These are phyloP conservation scores for Neopestalotiopsis rosae DNA, from an alignment of 2,329 filamentous ascomycete genomes.

Conservation along the genomic window DNA sequence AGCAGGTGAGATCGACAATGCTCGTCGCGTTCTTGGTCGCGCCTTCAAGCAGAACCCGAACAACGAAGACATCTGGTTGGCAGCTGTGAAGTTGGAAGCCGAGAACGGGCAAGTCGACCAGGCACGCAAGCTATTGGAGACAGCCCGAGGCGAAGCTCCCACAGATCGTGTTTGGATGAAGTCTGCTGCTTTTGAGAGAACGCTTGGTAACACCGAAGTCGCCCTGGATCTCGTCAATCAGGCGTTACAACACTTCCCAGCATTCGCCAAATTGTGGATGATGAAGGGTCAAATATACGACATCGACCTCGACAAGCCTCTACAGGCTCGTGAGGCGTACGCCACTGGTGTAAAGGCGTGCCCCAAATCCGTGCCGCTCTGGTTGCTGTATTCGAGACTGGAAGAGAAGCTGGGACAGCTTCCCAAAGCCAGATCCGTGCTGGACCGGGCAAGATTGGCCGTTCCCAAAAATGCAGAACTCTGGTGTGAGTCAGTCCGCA, in stretches of 20 bases:
- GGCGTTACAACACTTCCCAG: slow-evolving; percentile 84
- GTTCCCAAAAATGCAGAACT: slow-evolving; percentile 84
- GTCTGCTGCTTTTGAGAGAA: slow-evolving; percentile 90
- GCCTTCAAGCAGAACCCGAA: slow-evolving; percentile 96
- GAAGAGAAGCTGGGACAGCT: slow-evolving; percentile 84
- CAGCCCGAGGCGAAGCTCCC: slow-evolving; percentile 85
- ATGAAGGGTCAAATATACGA: slow-evolving; percentile 99
- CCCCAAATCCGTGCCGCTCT: slow-evolving; percentile 82
- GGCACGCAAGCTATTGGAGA: slow-evolving; percentile 80
- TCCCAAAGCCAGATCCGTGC: slow-evolving; percentile 91
- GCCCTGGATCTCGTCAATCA: slow-evolving; percentile 88
- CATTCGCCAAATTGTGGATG: slow-evolving; percentile 92
- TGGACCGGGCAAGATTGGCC: slow-evolving; percentile 88
- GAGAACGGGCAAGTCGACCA: slow-evolving; percentile 84
- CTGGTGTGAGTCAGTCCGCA: slow-evolving; percentile 92
- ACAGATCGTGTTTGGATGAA: slow-evolving; percentile 98
- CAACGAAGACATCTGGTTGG: slow-evolving; percentile 97
- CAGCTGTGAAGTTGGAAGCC: slow-evolving; percentile 94
- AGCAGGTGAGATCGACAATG: slow-evolving; percentile 84
- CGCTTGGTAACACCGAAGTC: slow-evolving; percentile 77
- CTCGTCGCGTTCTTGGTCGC: slow-evolving; percentile 81
- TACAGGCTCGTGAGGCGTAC: slow-evolving; percentile 89
- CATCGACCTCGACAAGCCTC: slow-evolving; percentile 70
- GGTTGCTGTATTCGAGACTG: slow-evolving; percentile 85
- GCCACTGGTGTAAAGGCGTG: slow-evolving; percentile 86